A percentile compares a stretch with the other conserved stretches of the same genome.
phyloP scores from a whole-genome alignment of 306 rosid genomes.

The Prosopis cineraria region DNA sequence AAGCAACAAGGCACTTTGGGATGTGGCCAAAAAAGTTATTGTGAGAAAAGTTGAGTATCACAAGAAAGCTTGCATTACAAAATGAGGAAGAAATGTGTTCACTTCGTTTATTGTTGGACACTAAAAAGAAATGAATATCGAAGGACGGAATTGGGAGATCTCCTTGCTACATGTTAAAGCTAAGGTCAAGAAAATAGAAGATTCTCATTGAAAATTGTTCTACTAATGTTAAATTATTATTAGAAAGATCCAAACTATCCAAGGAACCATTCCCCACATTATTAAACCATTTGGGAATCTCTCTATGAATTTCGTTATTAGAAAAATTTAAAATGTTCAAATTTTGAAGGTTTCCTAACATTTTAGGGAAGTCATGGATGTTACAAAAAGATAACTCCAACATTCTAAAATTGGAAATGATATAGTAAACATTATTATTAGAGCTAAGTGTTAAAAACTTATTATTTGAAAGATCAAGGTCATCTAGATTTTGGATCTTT shows the following conservation, averaged over 20 bases:
- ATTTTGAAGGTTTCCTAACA: neutral
- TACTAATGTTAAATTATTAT: conserved; percentile 8
- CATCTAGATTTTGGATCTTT: neutral
- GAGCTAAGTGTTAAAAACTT: neutral
- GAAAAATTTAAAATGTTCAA: too few species aligned
- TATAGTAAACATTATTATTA: neutral
- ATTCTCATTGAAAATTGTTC: conserved; percentile 1
- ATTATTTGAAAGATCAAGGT: neutral
- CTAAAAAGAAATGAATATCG: neutral
- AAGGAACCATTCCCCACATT: neutral
- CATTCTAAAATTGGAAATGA: neutral
- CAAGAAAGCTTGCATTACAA: too few species aligned
- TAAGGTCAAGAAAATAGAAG: neutral
- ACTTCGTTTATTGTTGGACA: too few species aligned
- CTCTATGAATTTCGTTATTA: too few species aligned
- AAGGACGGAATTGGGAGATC: neutral
- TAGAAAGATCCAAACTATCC: neutral
- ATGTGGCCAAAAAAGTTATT: too few species aligned
- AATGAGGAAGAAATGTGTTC: too few species aligned
- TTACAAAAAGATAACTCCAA: conserved; percentile 9
- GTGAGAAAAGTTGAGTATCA: too few species aligned
- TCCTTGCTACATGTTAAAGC: conserved; percentile 34
- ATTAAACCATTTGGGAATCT: too few species aligned
- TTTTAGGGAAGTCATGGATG: conserved; percentile 10
- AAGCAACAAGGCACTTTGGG: neutral